These are phyloP conservation scores for Picea sitchensis DNA, from an alignment of 75 land plant species.

Conservation along the genomic window DNA sequence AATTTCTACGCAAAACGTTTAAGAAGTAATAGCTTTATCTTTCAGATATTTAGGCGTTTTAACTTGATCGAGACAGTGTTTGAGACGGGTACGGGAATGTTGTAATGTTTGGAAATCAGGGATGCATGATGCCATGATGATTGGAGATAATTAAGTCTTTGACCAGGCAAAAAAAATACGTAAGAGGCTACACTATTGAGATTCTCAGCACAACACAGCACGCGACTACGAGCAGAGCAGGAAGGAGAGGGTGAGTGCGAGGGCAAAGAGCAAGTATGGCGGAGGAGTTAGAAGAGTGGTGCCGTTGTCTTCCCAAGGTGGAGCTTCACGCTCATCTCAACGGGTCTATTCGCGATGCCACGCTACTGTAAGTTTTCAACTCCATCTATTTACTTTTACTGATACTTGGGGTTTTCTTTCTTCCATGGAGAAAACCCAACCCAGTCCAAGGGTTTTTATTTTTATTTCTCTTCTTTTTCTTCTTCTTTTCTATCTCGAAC, in stretches of 20 bases:
- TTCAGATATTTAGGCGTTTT: too few species aligned
- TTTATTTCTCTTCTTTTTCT: neutral
- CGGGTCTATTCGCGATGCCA: conserved; percentile 85
- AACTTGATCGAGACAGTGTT: too few species aligned
- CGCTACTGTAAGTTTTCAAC: conserved; percentile 59
- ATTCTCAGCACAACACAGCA: too few species aligned
- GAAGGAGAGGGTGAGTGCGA: neutral
- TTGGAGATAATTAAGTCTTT: too few species aligned
- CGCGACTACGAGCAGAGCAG: neutral
- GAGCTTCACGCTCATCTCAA: conserved; percentile 99
- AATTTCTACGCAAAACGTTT: too few species aligned
- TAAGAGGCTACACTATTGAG: too few species aligned
- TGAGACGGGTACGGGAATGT: too few species aligned
- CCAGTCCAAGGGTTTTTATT: neutral
- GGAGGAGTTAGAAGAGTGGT: conserved; percentile 48
- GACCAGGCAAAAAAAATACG: too few species aligned
- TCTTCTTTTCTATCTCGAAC: neutral
- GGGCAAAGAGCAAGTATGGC: neutral
- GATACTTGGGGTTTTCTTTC: neutral
- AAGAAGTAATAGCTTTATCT: too few species aligned
- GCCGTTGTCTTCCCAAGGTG: conserved; percentile 65
- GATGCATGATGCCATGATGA: too few species aligned
- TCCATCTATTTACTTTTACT: conserved; percentile 3
- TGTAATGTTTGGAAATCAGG: too few species aligned
- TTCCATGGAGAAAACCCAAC: conserved; percentile 3